A percentile compares a stretch with the other conserved stretches of the same genome.
Evolutionary conservation across 768 basidiomycete species (phyloP).

Genomic region (Russula olivacea): DNA sequence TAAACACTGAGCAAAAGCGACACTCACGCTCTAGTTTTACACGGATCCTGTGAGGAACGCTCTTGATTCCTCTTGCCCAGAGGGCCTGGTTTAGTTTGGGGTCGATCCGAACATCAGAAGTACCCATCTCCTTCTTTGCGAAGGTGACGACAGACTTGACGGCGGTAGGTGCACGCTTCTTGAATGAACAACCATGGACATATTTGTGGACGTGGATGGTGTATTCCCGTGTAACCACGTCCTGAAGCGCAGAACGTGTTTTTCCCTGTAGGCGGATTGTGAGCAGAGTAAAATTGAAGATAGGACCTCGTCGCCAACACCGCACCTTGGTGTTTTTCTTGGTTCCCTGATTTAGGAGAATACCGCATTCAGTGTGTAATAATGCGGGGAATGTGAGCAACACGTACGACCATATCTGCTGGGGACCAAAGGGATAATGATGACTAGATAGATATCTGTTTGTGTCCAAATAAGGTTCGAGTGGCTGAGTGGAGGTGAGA

Average conservation of each 20-base stretch:
- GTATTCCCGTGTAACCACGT: slow-evolving; percentile 98
- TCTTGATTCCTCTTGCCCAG: slow-evolving; percentile 93
- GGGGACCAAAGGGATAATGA: slow-evolving; percentile 29
- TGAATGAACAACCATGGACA: slow-evolving; percentile 89
- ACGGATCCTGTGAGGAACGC: slow-evolving; percentile 85
- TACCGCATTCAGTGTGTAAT: neutral
- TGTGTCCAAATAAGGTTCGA: slow-evolving; percentile 44
- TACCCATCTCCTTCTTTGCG: slow-evolving; percentile 94
- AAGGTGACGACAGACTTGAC: slow-evolving; percentile 92
- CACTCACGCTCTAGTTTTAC: slow-evolving; percentile 88
- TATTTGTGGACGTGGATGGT: slow-evolving; percentile 97
- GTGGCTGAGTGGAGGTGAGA: slow-evolving; percentile 40
- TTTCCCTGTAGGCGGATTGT: slow-evolving; percentile 43
- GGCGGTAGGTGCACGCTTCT: slow-evolving; percentile 95
- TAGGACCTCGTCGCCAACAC: neutral
- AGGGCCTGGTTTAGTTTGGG: slow-evolving; percentile 95
- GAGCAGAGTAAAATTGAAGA: neutral
- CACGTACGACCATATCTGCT: slow-evolving; percentile 50
- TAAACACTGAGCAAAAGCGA: neutral
- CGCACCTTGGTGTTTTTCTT: slow-evolving; percentile 24
- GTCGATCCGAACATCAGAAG: slow-evolving; percentile 87
- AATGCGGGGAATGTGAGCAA: neutral
- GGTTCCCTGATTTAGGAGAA: slow-evolving; percentile 7
- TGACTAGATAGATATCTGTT: slow-evolving; percentile 25
- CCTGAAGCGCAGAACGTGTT: slow-evolving; percentile 92